Evolutionary conservation across 306 rosid species (phyloP), one percentile per base, ranked within the genome.

Genomic region (Cicer chorassanicum): DNA sequence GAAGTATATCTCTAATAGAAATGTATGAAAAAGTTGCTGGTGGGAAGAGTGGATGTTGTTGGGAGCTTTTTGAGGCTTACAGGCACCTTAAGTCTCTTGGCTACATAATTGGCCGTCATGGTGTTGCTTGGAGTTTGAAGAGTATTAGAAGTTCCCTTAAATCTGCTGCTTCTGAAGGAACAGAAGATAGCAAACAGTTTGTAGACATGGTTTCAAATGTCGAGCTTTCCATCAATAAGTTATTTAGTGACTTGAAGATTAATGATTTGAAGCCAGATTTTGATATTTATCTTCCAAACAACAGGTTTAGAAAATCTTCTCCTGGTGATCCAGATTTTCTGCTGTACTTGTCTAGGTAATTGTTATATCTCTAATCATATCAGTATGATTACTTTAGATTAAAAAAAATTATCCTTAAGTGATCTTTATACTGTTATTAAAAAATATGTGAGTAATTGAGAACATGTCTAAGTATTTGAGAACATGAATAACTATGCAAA

Each of bases 51-150:
- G 85, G 87, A 74, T 86, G 83, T 45, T 72, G 81, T 80, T 90
- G 92, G 98, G 97, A 86, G 78, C 78, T 84, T 69, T 91, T 90
- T 88, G 96, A 89, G 82, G 96, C 86, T 54, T 94, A 90, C 81
- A 86, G 82, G 84, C 89, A 91, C 80, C 90, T 91, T 79, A 89
- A 93, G 54, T 80, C 88, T 65, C 94, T 93, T 19, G 97, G 97
- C 70, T 91, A 87, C 78, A 86, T 93, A 66, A 79, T 89, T 76
- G 82, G 82, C 70, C 83, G 77, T 63, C 89, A 88, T 56, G 88
- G 81, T 39, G 82, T 88, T 71, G 75, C 91, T 59, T 91, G 94
- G 93, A 88, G 90, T 79, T 46, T 79, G 69, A 94, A 89, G 86
- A 79, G 67, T 80, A 68, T 41, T 40, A 75, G 67, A 78, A 79